Evolutionary conservation across 495 filamentous ascomycete species (phyloP).

Genomic region (Platismatia glauca): DNA sequence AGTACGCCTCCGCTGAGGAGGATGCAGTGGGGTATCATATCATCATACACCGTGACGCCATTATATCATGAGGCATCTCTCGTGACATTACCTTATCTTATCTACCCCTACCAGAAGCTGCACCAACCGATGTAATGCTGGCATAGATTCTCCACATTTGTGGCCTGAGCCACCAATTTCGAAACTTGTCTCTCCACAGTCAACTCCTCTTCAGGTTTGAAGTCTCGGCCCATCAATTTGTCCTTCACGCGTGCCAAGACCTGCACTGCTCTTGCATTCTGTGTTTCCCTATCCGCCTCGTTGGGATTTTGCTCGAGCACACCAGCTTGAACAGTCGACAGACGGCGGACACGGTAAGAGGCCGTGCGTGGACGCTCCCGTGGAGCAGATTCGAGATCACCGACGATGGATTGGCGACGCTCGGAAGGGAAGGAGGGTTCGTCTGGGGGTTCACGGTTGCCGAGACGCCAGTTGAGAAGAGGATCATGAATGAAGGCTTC

Average conservation of each 20-base stretch:
- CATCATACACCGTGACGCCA: background rate
- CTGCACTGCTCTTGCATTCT: slow-evolving; percentile 87
- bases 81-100: background rate
- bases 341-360: slow-evolving; percentile 29
- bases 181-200: slow-evolving; percentile 84
- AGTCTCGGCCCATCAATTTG: slow-evolving; percentile 75
- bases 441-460: slow-evolving; percentile 70
- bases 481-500: slow-evolving; percentile 99
- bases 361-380: slow-evolving; percentile 35
- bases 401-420: slow-evolving; percentile 64
- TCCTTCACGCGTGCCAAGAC: slow-evolving; percentile 87
- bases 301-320: slow-evolving; percentile 15
- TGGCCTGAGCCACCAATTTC: slow-evolving; percentile 87
- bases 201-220: slow-evolving; percentile 63
- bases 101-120: slow-evolving; percentile 19
- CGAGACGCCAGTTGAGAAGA: slow-evolving; percentile 91
- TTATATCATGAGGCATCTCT: background rate
- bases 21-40: slow-evolving; percentile 5
- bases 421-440: slow-evolving; percentile 76
- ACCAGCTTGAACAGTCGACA: slow-evolving; percentile 18
- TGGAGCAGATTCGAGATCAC: slow-evolving; percentile 48
- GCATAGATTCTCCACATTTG: slow-evolving; percentile 92
- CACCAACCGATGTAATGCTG: slow-evolving; percentile 81
- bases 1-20: background rate
- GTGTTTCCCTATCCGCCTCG: slow-evolving; percentile 57